Evolutionary conservation across 2,329 filamentous ascomycete genomes (phyloP).

Genomic region (Lachnellula suecica): DNA sequence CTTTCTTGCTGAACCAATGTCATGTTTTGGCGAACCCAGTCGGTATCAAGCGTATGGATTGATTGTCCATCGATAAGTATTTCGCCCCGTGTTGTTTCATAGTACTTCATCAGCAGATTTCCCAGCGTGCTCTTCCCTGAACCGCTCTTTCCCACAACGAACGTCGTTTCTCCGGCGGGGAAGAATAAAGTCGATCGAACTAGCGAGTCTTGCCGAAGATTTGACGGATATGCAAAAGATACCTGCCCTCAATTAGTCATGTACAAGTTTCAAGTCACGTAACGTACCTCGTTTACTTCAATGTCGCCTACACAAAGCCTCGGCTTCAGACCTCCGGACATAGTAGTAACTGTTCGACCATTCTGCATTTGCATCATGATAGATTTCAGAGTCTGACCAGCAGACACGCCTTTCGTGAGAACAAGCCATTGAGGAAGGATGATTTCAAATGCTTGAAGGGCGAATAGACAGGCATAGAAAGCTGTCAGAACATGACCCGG

Average conservation of each 20-base stretch:
- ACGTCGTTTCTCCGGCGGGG: slow-evolving; percentile 69
- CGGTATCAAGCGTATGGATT: slow-evolving; percentile 59
- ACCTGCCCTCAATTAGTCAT: slow-evolving; percentile 49
- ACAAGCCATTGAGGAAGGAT: slow-evolving; percentile 76
- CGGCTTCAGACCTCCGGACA: slow-evolving; percentile 36
- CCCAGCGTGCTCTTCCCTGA: slow-evolving; percentile 90
- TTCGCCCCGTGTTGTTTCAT: slow-evolving; percentile 62
- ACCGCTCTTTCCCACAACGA: slow-evolving; percentile 82
- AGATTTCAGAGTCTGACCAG: slow-evolving; percentile 60
- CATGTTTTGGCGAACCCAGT: slow-evolving; percentile 76
- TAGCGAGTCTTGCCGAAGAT: slow-evolving; percentile 60
- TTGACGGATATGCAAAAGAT: slow-evolving; percentile 79
- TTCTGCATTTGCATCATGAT: slow-evolving; percentile 38
- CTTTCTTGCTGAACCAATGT: slow-evolving; percentile 82
- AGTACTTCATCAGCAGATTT: slow-evolving; percentile 77
- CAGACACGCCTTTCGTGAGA: slow-evolving; percentile 75
- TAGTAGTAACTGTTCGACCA: slow-evolving; percentile 26
- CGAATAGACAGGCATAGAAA: slow-evolving; percentile 79
- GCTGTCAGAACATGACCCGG: slow-evolving; percentile 75
- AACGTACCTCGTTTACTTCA: slow-evolving; percentile 63
- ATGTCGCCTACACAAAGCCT: slow-evolving; percentile 63
- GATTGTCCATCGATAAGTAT: slow-evolving; percentile 68
- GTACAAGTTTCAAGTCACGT: not conserved
- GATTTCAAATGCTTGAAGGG: slow-evolving; percentile 72
- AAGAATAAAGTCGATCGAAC: slow-evolving; percentile 66